These are phyloP conservation scores for Zygoascus flipseniorum DNA, from an alignment of 805 yeast species.

Conservation along the genomic window DNA sequence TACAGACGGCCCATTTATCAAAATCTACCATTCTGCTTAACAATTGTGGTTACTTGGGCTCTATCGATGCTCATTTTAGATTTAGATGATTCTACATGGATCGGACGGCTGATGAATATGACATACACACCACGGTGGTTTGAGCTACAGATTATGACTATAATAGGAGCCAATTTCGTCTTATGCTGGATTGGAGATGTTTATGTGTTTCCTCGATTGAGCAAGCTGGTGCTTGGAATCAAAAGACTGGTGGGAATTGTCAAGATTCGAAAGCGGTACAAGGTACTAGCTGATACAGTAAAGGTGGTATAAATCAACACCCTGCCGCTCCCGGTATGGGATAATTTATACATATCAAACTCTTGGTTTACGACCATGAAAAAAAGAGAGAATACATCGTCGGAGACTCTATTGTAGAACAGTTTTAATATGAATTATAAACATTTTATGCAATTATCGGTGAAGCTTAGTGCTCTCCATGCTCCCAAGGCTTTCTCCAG, in stretches of 20 bases:
- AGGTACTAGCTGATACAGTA: slow-evolving; percentile 18
- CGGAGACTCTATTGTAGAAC: too few species aligned
- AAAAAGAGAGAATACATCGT: too few species aligned
- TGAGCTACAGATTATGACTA: slow-evolving; percentile 31
- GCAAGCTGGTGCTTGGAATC: slow-evolving; percentile 22
- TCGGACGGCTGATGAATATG: slow-evolving; percentile 69
- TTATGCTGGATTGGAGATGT: slow-evolving; percentile 40
- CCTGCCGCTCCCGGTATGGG: too few species aligned
- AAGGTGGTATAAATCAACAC: not conserved
- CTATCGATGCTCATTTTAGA: slow-evolving; percentile 11
- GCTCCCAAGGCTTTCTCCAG: slow-evolving; percentile 36
- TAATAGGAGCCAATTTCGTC: slow-evolving; percentile 43
- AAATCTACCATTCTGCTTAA: slow-evolving; percentile 60
- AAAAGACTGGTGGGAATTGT: slow-evolving; percentile 13
- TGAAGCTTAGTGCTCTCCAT: slow-evolving; percentile 16
- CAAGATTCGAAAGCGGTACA: slow-evolving; percentile 29
- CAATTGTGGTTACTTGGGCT: slow-evolving; percentile 41
- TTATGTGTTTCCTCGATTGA: slow-evolving; percentile 35
- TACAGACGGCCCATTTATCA: slow-evolving; percentile 67
- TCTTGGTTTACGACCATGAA: too few species aligned
- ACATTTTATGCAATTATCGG: slow-evolving; percentile 4
- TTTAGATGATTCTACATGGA: slow-evolving; percentile 40
- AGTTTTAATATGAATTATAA: not conserved
- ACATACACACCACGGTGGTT: slow-evolving; percentile 48
- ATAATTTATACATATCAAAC: too few species aligned